These are phyloP conservation scores for Xanthoconium stramineum DNA, from an alignment of 768 basidiomycete species.

Conservation along the genomic window DNA sequence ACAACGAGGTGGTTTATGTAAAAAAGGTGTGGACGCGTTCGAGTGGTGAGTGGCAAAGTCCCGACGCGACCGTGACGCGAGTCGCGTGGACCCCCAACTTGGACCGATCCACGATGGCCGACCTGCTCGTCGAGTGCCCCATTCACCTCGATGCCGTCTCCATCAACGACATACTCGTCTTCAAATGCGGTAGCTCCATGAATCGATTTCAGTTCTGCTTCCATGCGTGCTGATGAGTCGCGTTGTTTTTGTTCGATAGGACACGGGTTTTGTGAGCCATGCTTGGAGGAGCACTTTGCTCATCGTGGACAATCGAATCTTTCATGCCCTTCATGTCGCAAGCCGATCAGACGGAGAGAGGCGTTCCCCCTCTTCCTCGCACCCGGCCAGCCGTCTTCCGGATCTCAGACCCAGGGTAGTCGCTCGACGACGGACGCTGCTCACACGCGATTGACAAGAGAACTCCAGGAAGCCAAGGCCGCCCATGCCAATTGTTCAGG, in stretches of 20 bases:
- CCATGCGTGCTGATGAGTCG: conserved; percentile 9
- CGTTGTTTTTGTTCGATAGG: conserved; percentile 20
- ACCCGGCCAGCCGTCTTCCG: conserved; percentile 11
- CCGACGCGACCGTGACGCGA: no score
- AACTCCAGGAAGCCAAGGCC: conserved; percentile 11
- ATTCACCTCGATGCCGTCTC: conserved; percentile 30
- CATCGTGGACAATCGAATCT: conserved; percentile 2
- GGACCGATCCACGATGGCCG: conserved; percentile 8
- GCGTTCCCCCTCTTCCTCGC: conserved; percentile 27
- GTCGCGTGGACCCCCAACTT: no score
- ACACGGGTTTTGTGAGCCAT: conserved; percentile 32
- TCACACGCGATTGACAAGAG: conserved; percentile 6
- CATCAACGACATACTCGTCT: conserved; percentile 26
- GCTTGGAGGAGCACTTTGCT: conserved; percentile 22
- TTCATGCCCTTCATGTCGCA: conserved; percentile 31
- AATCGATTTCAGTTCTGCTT: conserved; percentile 1
- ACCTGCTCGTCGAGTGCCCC: conserved; percentile 29
- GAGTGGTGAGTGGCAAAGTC: no score
- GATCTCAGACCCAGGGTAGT: background rate
- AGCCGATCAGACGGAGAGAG: conserved; percentile 26
- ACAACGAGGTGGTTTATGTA: no score
- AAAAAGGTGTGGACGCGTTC: no score
- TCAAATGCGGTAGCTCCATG: conserved; percentile 29
- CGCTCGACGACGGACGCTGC: conserved; percentile 3
- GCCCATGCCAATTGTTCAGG: conserved; percentile 16